Percentiles rank a stretch among this genome's conserved stretches.
phyloP scores from a whole-genome alignment of 1,284 basidiomycete species.

The Psilocybe mexicana region DNA sequence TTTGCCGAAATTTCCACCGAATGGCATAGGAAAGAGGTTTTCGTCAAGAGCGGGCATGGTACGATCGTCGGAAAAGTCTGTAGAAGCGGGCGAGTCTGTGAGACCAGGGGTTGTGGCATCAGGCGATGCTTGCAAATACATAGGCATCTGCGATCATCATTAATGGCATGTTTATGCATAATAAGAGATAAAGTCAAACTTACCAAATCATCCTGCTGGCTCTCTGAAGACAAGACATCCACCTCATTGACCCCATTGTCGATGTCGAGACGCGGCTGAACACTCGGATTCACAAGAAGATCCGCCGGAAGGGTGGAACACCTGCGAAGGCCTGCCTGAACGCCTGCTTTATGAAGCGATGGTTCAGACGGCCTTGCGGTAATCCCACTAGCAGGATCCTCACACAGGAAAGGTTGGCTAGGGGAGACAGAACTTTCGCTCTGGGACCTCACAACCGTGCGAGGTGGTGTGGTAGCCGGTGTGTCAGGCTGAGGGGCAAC shows the following conservation, averaged over 20 bases:
- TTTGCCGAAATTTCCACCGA: conserved; percentile 6
- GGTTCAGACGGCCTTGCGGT: not conserved
- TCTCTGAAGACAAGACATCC: not conserved
- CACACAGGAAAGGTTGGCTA: conserved; percentile 5
- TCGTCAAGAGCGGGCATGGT: conserved; percentile 49
- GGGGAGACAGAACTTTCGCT: conserved; percentile 38
- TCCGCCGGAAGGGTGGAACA: conserved; percentile 15
- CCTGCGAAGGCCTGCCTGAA: conserved; percentile 7
- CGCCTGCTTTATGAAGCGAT: not conserved
- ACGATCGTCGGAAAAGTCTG: conserved; percentile 49
- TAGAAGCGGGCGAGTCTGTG: conserved; percentile 55
- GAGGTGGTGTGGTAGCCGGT: conserved; percentile 18
- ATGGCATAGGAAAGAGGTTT: conserved; percentile 39
- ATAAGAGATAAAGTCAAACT: not conserved
- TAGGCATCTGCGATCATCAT: not conserved
- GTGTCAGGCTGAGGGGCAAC: conserved; percentile 22
- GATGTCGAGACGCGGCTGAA: not conserved
- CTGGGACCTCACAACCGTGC: conserved; percentile 40
- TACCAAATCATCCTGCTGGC: not conserved
- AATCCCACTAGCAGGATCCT: not conserved
- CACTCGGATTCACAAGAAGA: not conserved
- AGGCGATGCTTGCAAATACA: conserved; percentile 24
- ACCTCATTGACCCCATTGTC: not conserved
- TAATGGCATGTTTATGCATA: no score
- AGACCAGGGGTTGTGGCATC: conserved; percentile 53